phyloP scores from a whole-genome alignment of 768 basidiomycete species.

The Termitomyces sp. region DNA sequence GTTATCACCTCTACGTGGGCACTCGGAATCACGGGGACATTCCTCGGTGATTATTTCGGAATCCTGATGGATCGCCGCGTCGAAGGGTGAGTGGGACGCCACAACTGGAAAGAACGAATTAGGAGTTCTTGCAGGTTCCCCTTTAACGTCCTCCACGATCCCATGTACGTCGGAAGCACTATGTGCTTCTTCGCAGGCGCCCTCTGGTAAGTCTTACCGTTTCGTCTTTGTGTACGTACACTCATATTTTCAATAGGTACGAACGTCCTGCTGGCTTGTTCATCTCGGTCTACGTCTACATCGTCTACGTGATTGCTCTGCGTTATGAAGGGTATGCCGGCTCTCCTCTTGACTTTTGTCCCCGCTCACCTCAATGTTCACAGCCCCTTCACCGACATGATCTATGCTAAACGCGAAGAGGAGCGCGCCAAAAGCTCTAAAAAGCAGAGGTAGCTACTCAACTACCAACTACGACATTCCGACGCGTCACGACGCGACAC shows the following conservation, averaged over 20 bases:
- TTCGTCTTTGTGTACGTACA: background rate
- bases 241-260: conserved; percentile 46
- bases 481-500: conserved; percentile 5
- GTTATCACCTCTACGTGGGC: conserved; percentile 88
- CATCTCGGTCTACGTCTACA: conserved; percentile 76
- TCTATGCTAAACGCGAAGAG: conserved; percentile 59
- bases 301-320: conserved; percentile 82
- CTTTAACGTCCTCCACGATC: conserved; percentile 88
- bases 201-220: conserved; percentile 59
- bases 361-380: background rate
- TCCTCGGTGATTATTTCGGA: conserved; percentile 83
- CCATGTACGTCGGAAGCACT: conserved; percentile 97
- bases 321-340: conserved; percentile 81
- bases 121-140: conserved; percentile 57
- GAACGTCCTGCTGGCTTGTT: conserved; percentile 82
- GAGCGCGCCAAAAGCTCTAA: conserved; percentile 17
- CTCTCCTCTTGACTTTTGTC: background rate
- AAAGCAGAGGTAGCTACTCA: conserved; percentile 15
- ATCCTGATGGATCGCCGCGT: conserved; percentile 86
- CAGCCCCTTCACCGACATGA: conserved; percentile 81
- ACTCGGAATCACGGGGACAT: conserved; percentile 91
- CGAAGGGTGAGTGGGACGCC: conserved; percentile 48
- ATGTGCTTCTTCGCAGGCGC: conserved; percentile 85
- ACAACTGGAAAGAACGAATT: background rate
- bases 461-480: background rate